A percentile compares a stretch with the other conserved stretches of the same genome.
Evolutionary conservation across 495 filamentous ascomycete genomes (phyloP).

Genomic region (Xylaria longipes): DNA sequence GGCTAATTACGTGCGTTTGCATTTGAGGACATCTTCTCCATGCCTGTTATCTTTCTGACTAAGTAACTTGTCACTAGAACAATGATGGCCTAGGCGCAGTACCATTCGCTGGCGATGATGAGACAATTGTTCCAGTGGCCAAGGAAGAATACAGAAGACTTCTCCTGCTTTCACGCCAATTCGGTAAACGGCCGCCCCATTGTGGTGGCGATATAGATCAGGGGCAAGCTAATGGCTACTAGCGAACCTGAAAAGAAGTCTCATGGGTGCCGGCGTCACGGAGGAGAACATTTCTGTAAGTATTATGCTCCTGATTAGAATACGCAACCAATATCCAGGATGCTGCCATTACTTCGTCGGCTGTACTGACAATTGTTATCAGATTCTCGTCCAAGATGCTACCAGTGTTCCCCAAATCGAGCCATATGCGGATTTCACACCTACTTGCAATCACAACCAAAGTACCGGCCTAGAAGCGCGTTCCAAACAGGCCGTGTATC

Average conservation of each 20-base stretch:
- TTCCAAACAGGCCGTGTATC: conserved; percentile 26
- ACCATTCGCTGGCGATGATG: conserved; percentile 1
- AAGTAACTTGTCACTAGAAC: conserved; percentile 15
- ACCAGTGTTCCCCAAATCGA: conserved; percentile 26
- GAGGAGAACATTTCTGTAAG: conserved; percentile 66
- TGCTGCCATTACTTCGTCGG: background rate
- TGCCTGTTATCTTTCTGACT: conserved; percentile 6
- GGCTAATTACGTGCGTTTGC: conserved; percentile 29
- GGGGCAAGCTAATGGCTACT: conserved; percentile 21
- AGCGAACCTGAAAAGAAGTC: conserved; percentile 68
- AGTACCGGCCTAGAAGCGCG: conserved; percentile 38
- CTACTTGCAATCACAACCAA: conserved; percentile 31
- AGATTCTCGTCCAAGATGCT: conserved; percentile 63
- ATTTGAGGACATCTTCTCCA: background rate
- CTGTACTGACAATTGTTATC: conserved; percentile 6
- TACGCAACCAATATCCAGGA: background rate
- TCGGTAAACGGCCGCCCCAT: conserved; percentile 38
- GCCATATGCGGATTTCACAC: conserved; percentile 28
- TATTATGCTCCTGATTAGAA: background rate
- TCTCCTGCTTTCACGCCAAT: conserved; percentile 36
- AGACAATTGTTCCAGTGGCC: conserved; percentile 32
- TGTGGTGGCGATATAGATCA: background rate
- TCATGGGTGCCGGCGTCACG: conserved; percentile 67
- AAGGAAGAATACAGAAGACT: conserved; percentile 46
- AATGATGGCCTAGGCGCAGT: conserved; percentile 13